Percentiles rank a stretch among this genome's conserved stretches.
These are phyloP conservation scores for Nissolia schottii DNA, from an alignment of 306 rosid species.

Conservation along the genomic window DNA sequence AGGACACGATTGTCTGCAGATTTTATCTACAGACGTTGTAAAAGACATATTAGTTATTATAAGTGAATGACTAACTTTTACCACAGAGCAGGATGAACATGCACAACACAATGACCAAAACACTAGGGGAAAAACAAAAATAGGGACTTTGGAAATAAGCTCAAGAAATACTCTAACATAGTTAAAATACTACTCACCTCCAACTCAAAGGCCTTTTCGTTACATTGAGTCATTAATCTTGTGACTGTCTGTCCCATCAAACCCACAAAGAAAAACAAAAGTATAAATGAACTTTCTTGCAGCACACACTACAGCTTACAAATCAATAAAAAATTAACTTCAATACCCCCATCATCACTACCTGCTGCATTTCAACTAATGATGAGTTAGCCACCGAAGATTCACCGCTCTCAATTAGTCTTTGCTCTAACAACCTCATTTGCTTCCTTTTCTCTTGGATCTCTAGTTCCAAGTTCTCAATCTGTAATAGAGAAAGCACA, in stretches of 20 bases:
- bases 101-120: neutral
- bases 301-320: slow-evolving; percentile 11
- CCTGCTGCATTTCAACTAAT: slow-evolving; percentile 97
- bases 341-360: slow-evolving; percentile 25
- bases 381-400: slow-evolving; percentile 74
- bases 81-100: neutral
- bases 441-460: slow-evolving; percentile 89
- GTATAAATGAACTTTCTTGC: slow-evolving; percentile 5
- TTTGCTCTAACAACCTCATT: slow-evolving; percentile 81
- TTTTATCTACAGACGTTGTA: slow-evolving; percentile 57
- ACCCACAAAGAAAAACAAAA: slow-evolving; percentile 9
- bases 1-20: slow-evolving; percentile 96
- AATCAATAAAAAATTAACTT: neutral
- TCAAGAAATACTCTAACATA: slow-evolving; percentile 17
- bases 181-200: slow-evolving; percentile 61
- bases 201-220: slow-evolving; percentile 92
- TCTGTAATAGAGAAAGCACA: slow-evolving; percentile 39
- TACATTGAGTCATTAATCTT: slow-evolving; percentile 82
- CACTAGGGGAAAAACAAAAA: neutral
- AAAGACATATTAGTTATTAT: neutral
- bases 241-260: slow-evolving; percentile 67
- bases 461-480: slow-evolving; percentile 83
- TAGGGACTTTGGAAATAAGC: neutral
- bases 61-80: neutral
- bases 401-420: slow-evolving; percentile 75